Evolutionary conservation across 805 yeast genomes (phyloP), one percentile per base, ranked within the genome.

Genomic region (Brettanomyces nanus): DNA sequence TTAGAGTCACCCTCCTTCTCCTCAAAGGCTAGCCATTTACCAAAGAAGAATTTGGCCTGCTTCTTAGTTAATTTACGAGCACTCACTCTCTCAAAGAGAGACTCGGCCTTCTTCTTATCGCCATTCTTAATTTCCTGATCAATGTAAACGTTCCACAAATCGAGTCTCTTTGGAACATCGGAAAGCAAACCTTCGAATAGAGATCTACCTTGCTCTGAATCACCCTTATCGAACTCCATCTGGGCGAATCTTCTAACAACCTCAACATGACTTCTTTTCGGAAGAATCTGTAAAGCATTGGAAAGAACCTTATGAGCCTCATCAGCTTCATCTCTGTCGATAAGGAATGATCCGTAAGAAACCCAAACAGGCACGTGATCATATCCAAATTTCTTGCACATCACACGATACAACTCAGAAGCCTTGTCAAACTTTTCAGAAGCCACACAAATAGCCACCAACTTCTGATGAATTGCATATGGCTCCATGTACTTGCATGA

Each of bases 401-500:
- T 78, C 6, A 61, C 63, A 48, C 70, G 73, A 66, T 73, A 86
- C 37, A 85, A 61, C 17, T 69, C 70, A 38, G 75, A 77, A n/a
- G 95, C 95, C 49, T 75, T 71, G 18, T 71, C 76, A 34, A 58
- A 63, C 53, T 85, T 84, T 45, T 82, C 89, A 19, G 94, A 79
- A 57, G 81, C 67, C 35, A 73, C 71, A 53, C 75, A 86, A 43
- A 90, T 86, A 20, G 79, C 74, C 28, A 80, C 80, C 62, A 89
- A 63, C 59, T 82, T 85, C 52, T 76, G 80, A 56, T 89, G 89
- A 71, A 90, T 83, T 14, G 73, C 69, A 46, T 75, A 73, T 1
- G 95, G 71, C 50, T 92, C 98, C 96, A 87, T 87, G 61, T 79
- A 84, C 62, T 86, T 95, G 50, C 85, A 77, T 1, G 97, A 74